Base-by-base conservation (phyloP, 208 protist species). In the Leishmania gerbilli region DNA sequence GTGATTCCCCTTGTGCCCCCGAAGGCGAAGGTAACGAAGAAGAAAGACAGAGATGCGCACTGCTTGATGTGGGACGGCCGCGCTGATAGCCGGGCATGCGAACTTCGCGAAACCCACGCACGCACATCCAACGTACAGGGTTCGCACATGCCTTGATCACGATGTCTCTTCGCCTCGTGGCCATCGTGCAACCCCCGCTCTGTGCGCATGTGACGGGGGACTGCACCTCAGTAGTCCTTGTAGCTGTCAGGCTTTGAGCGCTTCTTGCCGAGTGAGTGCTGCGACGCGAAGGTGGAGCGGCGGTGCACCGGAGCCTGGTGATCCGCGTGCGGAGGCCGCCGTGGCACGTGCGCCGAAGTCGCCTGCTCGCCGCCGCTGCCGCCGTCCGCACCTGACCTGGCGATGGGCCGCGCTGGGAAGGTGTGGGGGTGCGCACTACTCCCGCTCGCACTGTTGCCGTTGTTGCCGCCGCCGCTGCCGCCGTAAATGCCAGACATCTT, bases 191-290 rank as follows among this genome's bases (percentile, higher is more conserved):
- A 7, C 17, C 37, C 17, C 37, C 19, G 40, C 6, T 31, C 17
- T 49, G 24, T 17, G 42, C 15, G 21, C 40, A 17, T 53, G 19
- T 19, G 27, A 6, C 27, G 40, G 7, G 40, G 8, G 19, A 27
- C 51, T 31, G 68, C 42, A 42, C 47, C 53, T 79, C 40, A 86
- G 80, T 93, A 92, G 76, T 95, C 91, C 72, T 86, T 81, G 77
- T 91, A 95, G 84, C 88, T 87, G 19, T 91, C 89, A n/a, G 91
- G 91, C 82, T 95, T 95, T 2, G 77, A 83, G 21, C 91, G 85
- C 74, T 95, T 95, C 83, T 85, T 90, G 8, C 91, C 89, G 45
- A 81, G 56, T 21, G 82, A 78, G 74, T 86, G 82, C 74, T 86
- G 82, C 5, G 74, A 21, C 1, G 77, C 9, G 78, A 81, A 82